Evolutionary conservation across 208 protist genomes (phyloP), one percentile per base, ranked within the genome.

Genomic region (Phytomonas francai): DNA sequence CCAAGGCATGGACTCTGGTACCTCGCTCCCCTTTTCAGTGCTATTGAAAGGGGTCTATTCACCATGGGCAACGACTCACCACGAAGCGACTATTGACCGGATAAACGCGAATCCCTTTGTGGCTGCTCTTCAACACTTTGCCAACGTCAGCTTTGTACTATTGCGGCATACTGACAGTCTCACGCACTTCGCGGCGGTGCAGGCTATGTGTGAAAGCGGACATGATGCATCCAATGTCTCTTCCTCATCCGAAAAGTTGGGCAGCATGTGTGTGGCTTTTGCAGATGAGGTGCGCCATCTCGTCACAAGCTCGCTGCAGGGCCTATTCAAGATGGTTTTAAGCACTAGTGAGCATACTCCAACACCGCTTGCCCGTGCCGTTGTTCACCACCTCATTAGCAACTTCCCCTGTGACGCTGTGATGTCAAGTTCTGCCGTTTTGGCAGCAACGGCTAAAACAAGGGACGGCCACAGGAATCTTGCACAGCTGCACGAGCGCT

Each of bases 81-180:
- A 64, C 62, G 32, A 89, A 72, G 85, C 82, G 49, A 67, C 77
- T 58, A 64, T 68, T n/a, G 72, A 60, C 4, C 30, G 34, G 12
- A 82, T 91, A 22, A 88, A 89, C 60, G 45, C 58, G 5, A 88
- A 90, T 65, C 34, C 82, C 16, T 66, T 90, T 16, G 88, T 92
- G 39, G 74, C 68, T 4, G 79, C 84, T 22, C 63, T 86, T 36
- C 76, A 91, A 58, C 85, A 92, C 73, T 85, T 81, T 54, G 54
- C 91, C 19, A 94, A 94, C 67, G 88, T 92, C 25, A 45, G 67
- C 9, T 73, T 68, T 59, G 71, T 72, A 29, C 19, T 89, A 9
- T 45, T 81, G 29, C 74, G 74, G 2, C 85, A 91, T 63, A 61
- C 74, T 6, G 88, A 94, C 68, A 69, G 75, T 16, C 70, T 94